Conservation (phyloP, 805 yeast species). For the Spathaspora arborariae region DNA sequence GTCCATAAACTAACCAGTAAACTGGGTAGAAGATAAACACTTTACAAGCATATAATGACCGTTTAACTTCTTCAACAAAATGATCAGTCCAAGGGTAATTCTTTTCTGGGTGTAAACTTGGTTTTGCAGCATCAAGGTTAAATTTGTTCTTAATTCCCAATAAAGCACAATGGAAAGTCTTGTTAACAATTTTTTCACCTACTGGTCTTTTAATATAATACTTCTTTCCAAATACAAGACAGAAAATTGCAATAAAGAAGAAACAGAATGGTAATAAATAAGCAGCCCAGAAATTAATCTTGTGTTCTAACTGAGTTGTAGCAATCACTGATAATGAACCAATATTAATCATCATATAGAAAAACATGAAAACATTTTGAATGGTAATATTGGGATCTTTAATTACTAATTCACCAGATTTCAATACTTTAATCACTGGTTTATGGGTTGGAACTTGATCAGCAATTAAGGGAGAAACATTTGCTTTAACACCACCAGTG, state of each 20-base stretch:
- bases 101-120: conserved; percentile 46
- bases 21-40: conserved; percentile 67
- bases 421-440: conserved; percentile 34
- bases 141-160: conserved; percentile 45
- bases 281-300: conserved; percentile 71
- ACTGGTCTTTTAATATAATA: conserved; percentile 56
- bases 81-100: conserved; percentile 57
- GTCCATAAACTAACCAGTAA: conserved; percentile 67
- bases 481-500: conserved; percentile 77
- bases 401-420: conserved; percentile 35
- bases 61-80: conserved; percentile 67
- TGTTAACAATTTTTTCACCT: conserved; percentile 54
- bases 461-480: conserved; percentile 69
- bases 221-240: conserved; percentile 49
- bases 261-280: conserved; percentile 62
- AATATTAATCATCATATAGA: conserved; percentile 69
- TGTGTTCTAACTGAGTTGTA: conserved; percentile 64
- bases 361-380: conserved; percentile 69
- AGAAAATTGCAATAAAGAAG: conserved; percentile 48
- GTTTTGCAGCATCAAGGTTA: conserved; percentile 53
- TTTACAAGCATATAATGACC: conserved; percentile 65
- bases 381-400: conserved; percentile 64
- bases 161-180: conserved; percentile 41
- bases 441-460: conserved; percentile 45
- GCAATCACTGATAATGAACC: conserved; percentile 76